Evolutionary conservation across 352 stramenopile species (phyloP).

Genomic region (Pelagophyceae sp.): DNA sequence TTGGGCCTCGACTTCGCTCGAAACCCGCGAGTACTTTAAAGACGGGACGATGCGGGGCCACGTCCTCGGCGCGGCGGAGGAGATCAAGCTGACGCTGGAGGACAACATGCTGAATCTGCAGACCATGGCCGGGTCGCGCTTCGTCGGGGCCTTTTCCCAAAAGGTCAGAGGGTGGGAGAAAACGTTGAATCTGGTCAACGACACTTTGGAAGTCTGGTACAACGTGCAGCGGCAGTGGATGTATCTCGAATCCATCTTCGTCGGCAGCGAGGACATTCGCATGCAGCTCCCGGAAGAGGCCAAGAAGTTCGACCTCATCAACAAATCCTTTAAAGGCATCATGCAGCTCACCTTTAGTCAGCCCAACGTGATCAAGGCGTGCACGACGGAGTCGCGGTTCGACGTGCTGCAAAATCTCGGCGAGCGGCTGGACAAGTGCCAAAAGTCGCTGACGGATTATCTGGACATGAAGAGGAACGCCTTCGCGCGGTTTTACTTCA

Average conservation of each 20-base stretch:
- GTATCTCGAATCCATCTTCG: slow-evolving; percentile 87
- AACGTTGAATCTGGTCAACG: slow-evolving; percentile 71
- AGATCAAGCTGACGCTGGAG: slow-evolving; percentile 51
- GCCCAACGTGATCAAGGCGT: slow-evolving; percentile 74
- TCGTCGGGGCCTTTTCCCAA: slow-evolving; percentile 74
- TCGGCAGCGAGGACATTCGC: slow-evolving; percentile 79
- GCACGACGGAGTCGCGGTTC: slow-evolving; percentile 68
- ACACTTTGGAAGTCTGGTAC: slow-evolving; percentile 81
- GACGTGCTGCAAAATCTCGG: slow-evolving; percentile 73
- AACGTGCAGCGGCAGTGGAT: slow-evolving; percentile 87
- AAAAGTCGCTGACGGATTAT: slow-evolving; percentile 77
- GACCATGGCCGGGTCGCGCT: slow-evolving; percentile 80
- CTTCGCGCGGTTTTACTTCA: slow-evolving; percentile 86
- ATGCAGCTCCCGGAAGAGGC: slow-evolving; percentile 81
- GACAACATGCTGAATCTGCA: slow-evolving; percentile 62
- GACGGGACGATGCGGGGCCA: slow-evolving; percentile 67
- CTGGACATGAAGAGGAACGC: slow-evolving; percentile 76
- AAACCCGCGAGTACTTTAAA: slow-evolving; percentile 82
- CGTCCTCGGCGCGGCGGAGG: slow-evolving; percentile 80
- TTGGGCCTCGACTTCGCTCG: slow-evolving; percentile 74
- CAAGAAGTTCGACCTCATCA: slow-evolving; percentile 82
- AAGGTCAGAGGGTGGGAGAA: slow-evolving; percentile 81
- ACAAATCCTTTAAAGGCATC: slow-evolving; percentile 82
- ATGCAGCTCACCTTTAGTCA: slow-evolving; percentile 81
- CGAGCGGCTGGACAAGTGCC: slow-evolving; percentile 73